Base-by-base conservation (phyloP, 371 early-diverging fungal species). In the Dichotomocladium elegans region DNA sequence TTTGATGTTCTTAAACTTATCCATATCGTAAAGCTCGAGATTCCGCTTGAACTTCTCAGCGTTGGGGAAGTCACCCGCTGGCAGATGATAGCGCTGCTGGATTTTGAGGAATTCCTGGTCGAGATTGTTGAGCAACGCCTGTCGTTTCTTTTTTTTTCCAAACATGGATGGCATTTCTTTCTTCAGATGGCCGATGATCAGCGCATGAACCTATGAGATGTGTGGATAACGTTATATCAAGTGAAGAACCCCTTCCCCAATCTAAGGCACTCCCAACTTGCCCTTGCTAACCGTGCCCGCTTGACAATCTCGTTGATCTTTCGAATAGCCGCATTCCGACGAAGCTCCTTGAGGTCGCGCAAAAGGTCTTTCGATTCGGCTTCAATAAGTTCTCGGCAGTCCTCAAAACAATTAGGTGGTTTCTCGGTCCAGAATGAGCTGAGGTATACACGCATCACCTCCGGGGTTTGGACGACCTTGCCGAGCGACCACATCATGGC, bases 401-500 rank as follows among this genome's bases (percentile, higher is more conserved):
- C 93, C 15, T 85, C 85, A 64, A 79, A 87, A 58, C 79, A 71
- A 47, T 88, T 83, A 2, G 80, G 76, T 7, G 90, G 86, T 51
- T 85, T 80, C 50, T 82, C 80, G 6, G 82, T 77, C 91, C 94
- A 91, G 63, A 93, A 91, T 12, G 87, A 85, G 1, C 88, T 85
- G 43, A 93, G 57, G 53, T 85, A 94, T 24, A 94, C 94, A 17
- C 93, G 81, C 77, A 84, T 79, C 15, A 94, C 94, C 63, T 94
- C 94, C 15, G 94, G 94, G 2, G 92, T 89, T 31, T 88, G 80
- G 8, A 94, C 77, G 0, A 94, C 91, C 59, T 89, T 91, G 53
- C 94, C 94, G 15, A 94, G 76, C 14, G 93, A 91, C 93, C 93
- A 93, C 94, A 94, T 94, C 71, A 94, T 70, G 8, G 94, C 94